phyloP scores from a whole-genome alignment of 164 flowering plant genomes.

The Vitis rotundifolia region DNA sequence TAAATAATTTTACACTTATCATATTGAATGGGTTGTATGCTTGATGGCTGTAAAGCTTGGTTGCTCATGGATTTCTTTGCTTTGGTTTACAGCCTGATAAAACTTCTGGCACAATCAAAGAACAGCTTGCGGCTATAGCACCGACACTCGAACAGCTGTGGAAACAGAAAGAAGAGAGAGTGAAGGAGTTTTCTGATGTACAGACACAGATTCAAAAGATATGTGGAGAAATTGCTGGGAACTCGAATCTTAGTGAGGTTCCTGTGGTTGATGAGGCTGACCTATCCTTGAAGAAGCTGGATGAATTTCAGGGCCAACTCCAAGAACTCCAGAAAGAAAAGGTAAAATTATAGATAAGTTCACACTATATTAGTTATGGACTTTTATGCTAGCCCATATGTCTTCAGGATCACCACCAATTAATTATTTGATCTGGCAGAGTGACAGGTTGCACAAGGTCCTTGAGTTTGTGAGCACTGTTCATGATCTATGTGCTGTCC shows the following conservation, averaged over 20 bases:
- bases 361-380: neutral
- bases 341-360: slow-evolving; percentile 34
- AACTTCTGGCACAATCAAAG: slow-evolving; percentile 82
- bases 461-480: slow-evolving; percentile 91
- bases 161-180: slow-evolving; percentile 80
- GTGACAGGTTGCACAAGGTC: slow-evolving; percentile 88
- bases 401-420: too few species aligned
- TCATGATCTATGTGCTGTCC: slow-evolving; percentile 91
- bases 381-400: neutral
- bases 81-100: slow-evolving; percentile 65
- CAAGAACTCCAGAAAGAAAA: slow-evolving; percentile 94
- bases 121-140: slow-evolving; percentile 86
- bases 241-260: slow-evolving; percentile 36
- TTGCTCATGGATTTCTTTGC: slow-evolving; percentile 7
- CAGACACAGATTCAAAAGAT: slow-evolving; percentile 83
- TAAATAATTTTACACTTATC: slow-evolving; percentile 34
- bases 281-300: slow-evolving; percentile 73
- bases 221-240: slow-evolving; percentile 83
- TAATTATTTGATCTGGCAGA: slow-evolving; percentile 45
- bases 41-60: neutral
- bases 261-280: slow-evolving; percentile 79
- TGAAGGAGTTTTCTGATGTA: slow-evolving; percentile 77
- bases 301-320: slow-evolving; percentile 77
- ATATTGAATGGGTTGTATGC: neutral
- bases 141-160: slow-evolving; percentile 75